A percentile compares a stretch with the other conserved stretches of the same genome.
phyloP scores from a whole-genome alignment of 352 stramenopile species.

The Phytophthora idaei region DNA sequence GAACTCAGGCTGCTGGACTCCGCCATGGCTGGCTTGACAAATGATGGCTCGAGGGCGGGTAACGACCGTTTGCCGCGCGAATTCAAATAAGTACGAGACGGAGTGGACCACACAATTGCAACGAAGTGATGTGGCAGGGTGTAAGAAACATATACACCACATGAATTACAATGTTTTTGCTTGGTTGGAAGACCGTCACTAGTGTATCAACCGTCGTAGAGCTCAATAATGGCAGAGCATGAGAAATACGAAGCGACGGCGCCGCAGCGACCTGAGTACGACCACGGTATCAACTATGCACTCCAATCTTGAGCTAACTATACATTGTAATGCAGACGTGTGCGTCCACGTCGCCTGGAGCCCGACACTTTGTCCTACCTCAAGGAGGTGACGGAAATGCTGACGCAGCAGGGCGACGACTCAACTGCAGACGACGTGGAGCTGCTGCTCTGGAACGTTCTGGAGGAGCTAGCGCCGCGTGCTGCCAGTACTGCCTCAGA shows the following conservation, averaged over 20 bases:
- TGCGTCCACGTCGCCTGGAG: constrained; percentile 78
- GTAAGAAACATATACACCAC: neutral
- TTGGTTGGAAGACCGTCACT: constrained; percentile 11
- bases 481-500: constrained; percentile 77
- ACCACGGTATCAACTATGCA: neutral
- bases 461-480: constrained; percentile 79
- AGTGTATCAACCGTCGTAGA: constrained; percentile 14
- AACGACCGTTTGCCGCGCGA: constrained; percentile 26
- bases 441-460: constrained; percentile 80
- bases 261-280: constrained; percentile 38
- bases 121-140: too few species aligned
- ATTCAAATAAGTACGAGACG: constrained; percentile 9
- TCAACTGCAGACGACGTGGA: constrained; percentile 60
- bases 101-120: constrained; percentile 1
- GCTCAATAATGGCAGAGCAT: constrained; percentile 23
- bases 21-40: constrained; percentile 22
- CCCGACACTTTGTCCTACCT: constrained; percentile 82
- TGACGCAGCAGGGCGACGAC: constrained; percentile 59
- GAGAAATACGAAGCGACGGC: constrained; percentile 22
- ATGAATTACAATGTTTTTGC: neutral
- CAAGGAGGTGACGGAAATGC: constrained; percentile 82
- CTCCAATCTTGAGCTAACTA: constrained; percentile 1
- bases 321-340: constrained; percentile 41
- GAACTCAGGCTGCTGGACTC: constrained; percentile 28
- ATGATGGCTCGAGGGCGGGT: constrained; percentile 7